Evolutionary conservation across 345 rosid species (phyloP), one percentile per base, ranked within the genome.

Genomic region (Triadica sebifera): DNA sequence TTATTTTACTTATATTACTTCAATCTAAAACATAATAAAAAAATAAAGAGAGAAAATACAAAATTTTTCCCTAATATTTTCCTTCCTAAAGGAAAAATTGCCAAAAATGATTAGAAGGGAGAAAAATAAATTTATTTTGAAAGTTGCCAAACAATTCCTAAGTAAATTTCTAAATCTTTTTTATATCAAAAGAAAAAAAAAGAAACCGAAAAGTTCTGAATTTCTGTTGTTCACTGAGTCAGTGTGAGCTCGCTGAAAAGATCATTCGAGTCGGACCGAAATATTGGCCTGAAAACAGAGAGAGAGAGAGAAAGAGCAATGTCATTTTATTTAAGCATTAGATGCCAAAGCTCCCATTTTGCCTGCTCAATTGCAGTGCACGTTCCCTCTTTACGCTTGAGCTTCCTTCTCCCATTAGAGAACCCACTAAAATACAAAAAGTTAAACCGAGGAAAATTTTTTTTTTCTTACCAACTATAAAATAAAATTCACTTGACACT

Each of bases 301-400:
- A n/a, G 1, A n/a, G 12, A 47, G 22, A 16, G 12, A 29, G 10
- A 13, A 3, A 43, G n/a, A 10, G 15, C 57, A 49, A 52, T 5
- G 20, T 38, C 7, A 17, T 13, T 25, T 24, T 25, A 1, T 29
- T 29, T 29, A 29, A 52, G 70, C 64, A 62, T 52, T 69, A 63
- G 74, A 76, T 76, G 69, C 74, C 70, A 7, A 53, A 24, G 71
- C 15, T 12, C 53, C 25, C 6, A 22, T 63, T 17, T 70, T 22
- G 62, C 41, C 47, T 63, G 69, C 74, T 62, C 49, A 29, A 13
- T 70, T 70, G 75, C 70, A 55, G 51, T 7, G 70, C 75, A 76
- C 70, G 75, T 70, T n/a, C 10, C 20, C 56, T n/a, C n/a, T 29
- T 29, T 29, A 29, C 34, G 6, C 57, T 34, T 25, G 4, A 10